A percentile compares a stretch with the other conserved stretches of the same genome.
phyloP scores from a whole-genome alignment of 192 early-diverging fungal species.

The Backusella psychrophila region DNA sequence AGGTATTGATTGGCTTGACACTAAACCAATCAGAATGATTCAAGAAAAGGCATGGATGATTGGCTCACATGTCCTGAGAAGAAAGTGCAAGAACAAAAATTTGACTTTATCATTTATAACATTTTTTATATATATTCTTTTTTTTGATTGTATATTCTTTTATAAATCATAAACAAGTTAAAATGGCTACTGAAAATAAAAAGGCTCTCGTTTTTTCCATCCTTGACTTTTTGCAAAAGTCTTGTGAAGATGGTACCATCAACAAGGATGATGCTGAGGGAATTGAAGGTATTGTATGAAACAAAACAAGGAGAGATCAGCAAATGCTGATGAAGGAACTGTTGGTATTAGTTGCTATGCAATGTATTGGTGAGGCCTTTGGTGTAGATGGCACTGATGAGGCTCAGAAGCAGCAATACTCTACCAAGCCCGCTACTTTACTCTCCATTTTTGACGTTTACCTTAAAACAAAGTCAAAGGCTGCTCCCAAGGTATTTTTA shows the following conservation, averaged over 20 bases:
- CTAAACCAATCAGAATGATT: neutral
- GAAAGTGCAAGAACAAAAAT: neutral
- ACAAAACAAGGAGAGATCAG: neutral
- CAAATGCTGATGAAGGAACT: neutral
- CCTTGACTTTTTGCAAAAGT: conserved; percentile 74
- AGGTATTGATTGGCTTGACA: neutral
- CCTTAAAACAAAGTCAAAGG: conserved; percentile 65
- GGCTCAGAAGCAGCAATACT: conserved; percentile 60
- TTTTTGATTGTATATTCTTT: neutral
- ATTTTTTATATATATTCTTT: neutral
- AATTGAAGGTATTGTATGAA: conserved; percentile 62
- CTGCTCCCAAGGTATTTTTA: conserved; percentile 17
- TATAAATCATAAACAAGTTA: neutral
- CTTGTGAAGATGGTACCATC: conserved; percentile 66
- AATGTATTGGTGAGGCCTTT: conserved; percentile 95
- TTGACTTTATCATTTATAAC: neutral
- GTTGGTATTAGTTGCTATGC: conserved; percentile 67
- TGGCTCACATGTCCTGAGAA: neutral
- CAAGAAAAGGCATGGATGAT: neutral
- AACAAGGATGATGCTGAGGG: conserved; percentile 76
- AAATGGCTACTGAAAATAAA: conserved; percentile 56
- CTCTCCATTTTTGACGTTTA: conserved; percentile 90
- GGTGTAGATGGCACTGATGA: conserved; percentile 76
- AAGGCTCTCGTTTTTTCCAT: conserved; percentile 80
- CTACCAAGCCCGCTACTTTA: conserved; percentile 85